A percentile compares a stretch with the other conserved stretches of the same genome.
Evolutionary conservation across 805 yeast genomes (phyloP).

Genomic region (Cyberlindnera subsufficiens): DNA sequence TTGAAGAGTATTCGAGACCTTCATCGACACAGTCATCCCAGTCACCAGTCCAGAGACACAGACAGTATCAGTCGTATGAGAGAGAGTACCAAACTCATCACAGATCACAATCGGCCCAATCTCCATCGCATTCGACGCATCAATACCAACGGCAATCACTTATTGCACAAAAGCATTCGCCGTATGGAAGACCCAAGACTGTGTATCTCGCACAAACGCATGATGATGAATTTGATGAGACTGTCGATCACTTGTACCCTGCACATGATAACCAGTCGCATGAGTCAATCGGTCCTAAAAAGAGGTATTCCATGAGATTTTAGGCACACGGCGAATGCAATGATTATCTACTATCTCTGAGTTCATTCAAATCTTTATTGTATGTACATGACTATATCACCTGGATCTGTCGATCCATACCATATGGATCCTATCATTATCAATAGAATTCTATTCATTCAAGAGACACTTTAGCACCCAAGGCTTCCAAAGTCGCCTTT

Average conservation of each 20-base stretch:
- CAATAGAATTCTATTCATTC: slow-evolving; percentile 46
- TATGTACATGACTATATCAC: slow-evolving; percentile 4
- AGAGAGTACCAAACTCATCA: not conserved
- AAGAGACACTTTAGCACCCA: slow-evolving; percentile 88
- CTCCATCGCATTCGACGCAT: not conserved
- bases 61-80: not conserved
- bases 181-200: slow-evolving; percentile 2
- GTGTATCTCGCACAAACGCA: slow-evolving; percentile 5
- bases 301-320: slow-evolving; percentile 23
- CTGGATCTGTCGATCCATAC: too few species aligned
- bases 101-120: not conserved
- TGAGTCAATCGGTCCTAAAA: not conserved
- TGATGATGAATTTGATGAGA: not conserved
- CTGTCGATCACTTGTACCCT: not conserved
- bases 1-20: not conserved
- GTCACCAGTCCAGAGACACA: not conserved
- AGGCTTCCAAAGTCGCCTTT: slow-evolving; percentile 84
- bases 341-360: not conserved
- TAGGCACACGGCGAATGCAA: not conserved
- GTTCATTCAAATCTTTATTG: not conserved
- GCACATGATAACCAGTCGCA: too few species aligned
- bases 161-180: not conserved
- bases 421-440: not conserved
- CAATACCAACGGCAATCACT: not conserved
- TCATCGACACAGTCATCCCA: not conserved